phyloP scores from a whole-genome alignment of 2,329 filamentous ascomycete genomes.

The Rhynchosporium agropyri region DNA sequence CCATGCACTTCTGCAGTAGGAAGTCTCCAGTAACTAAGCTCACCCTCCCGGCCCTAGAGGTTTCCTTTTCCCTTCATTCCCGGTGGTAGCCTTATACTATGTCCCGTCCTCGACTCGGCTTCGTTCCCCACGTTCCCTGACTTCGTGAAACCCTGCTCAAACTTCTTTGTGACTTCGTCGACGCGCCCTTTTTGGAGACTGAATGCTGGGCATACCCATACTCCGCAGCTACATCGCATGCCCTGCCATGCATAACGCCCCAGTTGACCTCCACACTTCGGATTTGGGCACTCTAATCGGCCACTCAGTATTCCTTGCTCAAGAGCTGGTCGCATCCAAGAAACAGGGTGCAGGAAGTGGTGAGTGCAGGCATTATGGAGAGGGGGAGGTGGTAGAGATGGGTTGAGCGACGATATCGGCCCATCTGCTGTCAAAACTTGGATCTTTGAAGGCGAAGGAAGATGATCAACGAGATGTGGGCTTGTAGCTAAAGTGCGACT shows the following conservation, averaged over 20 bases:
- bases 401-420: constrained; percentile 37
- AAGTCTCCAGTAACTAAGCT: background rate
- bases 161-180: constrained; percentile 58
- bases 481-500: constrained; percentile 61
- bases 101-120: constrained; percentile 17
- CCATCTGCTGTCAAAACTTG: constrained; percentile 23
- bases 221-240: constrained; percentile 85
- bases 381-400: constrained; percentile 32
- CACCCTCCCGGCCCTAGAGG: constrained; percentile 23
- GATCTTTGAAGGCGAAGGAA: constrained; percentile 42
- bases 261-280: constrained; percentile 77
- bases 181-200: constrained; percentile 81
- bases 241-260: constrained; percentile 97
- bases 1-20: constrained; percentile 12
- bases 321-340: constrained; percentile 89
- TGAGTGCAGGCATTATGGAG: constrained; percentile 66
- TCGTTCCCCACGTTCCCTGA: constrained; percentile 16
- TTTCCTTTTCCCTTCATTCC: constrained; percentile 44
- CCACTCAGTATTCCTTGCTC: constrained; percentile 82
- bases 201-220: constrained; percentile 90
- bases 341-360: constrained; percentile 87
- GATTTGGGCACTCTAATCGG: constrained; percentile 78
- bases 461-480: constrained; percentile 60
- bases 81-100: constrained; percentile 60
- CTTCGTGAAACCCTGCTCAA: constrained; percentile 18